Base-by-base conservation (phyloP, 164 flowering plant species). In the Brasenia schreberi region DNA sequence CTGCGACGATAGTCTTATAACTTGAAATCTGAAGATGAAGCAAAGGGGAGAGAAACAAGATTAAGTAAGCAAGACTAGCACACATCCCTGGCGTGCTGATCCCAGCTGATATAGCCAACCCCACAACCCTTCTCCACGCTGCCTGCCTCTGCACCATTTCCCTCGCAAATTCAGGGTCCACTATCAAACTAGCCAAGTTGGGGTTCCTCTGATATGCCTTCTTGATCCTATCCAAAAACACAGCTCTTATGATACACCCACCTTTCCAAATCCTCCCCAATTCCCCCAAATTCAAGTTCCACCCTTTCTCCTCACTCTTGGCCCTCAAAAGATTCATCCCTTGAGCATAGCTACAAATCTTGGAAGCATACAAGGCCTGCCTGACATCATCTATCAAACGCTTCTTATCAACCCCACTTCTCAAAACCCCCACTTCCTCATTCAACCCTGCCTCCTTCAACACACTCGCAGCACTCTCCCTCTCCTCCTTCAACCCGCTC, bases 71-170 rank as follows among this genome's bases (percentile, higher is more conserved):
- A 44, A 77, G 71, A 64, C 81, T 77, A n/a, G 81, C 83, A 64
- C 77, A 69, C 83, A 80, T 80, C 43, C 83, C 83, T 2, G 81
- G 81, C 10, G 78, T 79, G 65, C 81, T 80, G 63, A 77, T 68
- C 56, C 83, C 83, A n/a, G 77, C 79, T 52, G 71, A 64, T 52
- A 77, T 70, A 0, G 80, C 80, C 75, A 77, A 59, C 1, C 80
- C 78, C 49, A 77, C 81, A 7, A 80, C 81, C 66, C 83, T 70
- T 68, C 83, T 75, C 83, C 83, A 77, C 0, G 79, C 82, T 14
- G 74, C 77, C 62, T 79, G 77, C 72, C 82, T 74, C 78, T 79
- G 83, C 72, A 80, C 83, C 79, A 77, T 80, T 73, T 80, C 83
- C 70, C 65, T 75, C 0, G 80, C 83, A 76, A 80, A 80, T 56